These are phyloP conservation scores for Raddia guianensis DNA, from an alignment of 176 grass and related monocot species.

Conservation along the genomic window DNA sequence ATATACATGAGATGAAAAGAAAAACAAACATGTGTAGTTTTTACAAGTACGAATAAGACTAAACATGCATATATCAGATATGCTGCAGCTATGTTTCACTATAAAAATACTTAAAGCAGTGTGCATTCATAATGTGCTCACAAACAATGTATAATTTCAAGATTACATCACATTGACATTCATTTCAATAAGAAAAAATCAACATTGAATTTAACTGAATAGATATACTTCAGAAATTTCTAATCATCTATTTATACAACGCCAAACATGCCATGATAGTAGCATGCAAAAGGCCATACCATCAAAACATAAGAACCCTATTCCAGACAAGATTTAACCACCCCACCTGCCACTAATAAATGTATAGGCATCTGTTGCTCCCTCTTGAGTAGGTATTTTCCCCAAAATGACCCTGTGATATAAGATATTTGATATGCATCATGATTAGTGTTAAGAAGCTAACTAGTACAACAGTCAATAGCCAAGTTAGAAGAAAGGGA, in stretches of 20 bases:
- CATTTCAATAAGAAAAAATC: not conserved
- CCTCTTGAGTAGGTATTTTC: slow-evolving; percentile 84
- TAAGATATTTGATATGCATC: slow-evolving; percentile 62
- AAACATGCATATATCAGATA: slow-evolving; percentile 19
- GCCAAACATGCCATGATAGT: slow-evolving; percentile 13
- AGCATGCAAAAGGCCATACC: slow-evolving; percentile 19
- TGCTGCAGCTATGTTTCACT: not conserved
- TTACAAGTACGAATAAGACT: not conserved
- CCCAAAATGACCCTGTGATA: slow-evolving; percentile 91
- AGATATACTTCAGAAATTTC: slow-evolving; percentile 14
- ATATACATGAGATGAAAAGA: slow-evolving; percentile 2
- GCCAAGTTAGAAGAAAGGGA: slow-evolving; percentile 24
- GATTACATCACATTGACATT: too few relatives aligned
- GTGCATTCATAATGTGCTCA: not conserved
- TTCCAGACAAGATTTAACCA: slow-evolving; percentile 41
- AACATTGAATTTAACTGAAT: slow-evolving; percentile 16
- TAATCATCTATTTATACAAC: not conserved
- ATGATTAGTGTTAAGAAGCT: slow-evolving; percentile 43
- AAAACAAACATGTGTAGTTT: not conserved
- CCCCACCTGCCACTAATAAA: slow-evolving; percentile 89
- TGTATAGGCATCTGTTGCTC: slow-evolving; percentile 80
- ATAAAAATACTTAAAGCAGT: slow-evolving; percentile 13
- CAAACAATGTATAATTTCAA: slow-evolving; percentile 4
- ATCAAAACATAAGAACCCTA: slow-evolving; percentile 23
- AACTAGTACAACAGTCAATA: slow-evolving; percentile 6